A percentile compares a stretch with the other conserved stretches of the same genome.
Evolutionary conservation across 108 stramenopile species (phyloP).

Genomic region (Cyclostephanos tholiformis): DNA sequence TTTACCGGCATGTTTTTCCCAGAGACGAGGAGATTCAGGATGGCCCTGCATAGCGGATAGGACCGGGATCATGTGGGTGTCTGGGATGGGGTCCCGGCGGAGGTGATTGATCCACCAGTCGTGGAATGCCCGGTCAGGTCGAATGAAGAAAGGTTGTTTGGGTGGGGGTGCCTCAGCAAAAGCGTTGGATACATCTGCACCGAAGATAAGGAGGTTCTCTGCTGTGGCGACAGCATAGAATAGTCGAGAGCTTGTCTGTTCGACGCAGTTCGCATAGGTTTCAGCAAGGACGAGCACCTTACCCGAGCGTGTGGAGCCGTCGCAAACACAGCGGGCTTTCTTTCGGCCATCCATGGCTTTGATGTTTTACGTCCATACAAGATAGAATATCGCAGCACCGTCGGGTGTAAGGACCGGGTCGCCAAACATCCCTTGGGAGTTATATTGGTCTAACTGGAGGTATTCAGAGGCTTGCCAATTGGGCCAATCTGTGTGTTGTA

Average conservation of each 20-base stretch:
- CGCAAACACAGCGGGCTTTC: not conserved
- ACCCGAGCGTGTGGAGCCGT: not conserved
- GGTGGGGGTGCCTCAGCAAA: constrained; percentile 7
- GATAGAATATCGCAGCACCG: not conserved
- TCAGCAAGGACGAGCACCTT: not conserved
- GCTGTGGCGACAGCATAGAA: constrained; percentile 13
- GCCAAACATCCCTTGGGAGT: too few species aligned
- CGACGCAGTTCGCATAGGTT: constrained; percentile 12
- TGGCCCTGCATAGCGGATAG: constrained; percentile 19
- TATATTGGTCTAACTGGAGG: not conserved
- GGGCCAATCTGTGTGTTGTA: not conserved
- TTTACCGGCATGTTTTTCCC: constrained; percentile 19
- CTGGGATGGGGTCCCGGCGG: constrained; percentile 33
- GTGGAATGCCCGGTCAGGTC: constrained; percentile 31
- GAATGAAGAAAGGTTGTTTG: constrained; percentile 21
- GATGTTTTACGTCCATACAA: not conserved
- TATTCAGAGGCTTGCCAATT: not conserved
- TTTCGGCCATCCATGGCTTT: not conserved
- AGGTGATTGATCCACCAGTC: constrained; percentile 38
- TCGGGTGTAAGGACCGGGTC: too few species aligned
- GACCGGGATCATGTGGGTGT: constrained; percentile 27
- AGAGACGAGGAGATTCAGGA: constrained; percentile 19
- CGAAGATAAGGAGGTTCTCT: not conserved
- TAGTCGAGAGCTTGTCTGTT: constrained; percentile 21
- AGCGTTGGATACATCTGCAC: constrained; percentile 39